Conservation (phyloP, 2,329 filamentous ascomycete genomes). For the Ophiostoma pallidulum region DNA sequence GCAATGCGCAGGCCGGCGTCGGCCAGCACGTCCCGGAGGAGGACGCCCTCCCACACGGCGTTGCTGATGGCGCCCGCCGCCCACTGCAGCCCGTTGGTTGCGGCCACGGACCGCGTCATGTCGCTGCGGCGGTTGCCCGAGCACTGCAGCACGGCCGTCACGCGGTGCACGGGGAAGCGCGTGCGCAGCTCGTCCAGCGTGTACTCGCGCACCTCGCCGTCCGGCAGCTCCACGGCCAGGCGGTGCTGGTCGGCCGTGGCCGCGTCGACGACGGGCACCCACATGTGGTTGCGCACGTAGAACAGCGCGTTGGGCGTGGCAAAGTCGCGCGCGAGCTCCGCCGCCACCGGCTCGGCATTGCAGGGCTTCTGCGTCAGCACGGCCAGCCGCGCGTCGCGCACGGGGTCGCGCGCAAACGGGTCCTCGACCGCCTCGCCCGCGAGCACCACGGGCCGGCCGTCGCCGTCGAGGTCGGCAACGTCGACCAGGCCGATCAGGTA, state of each 20-base stretch:
- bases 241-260: conserved; percentile 29
- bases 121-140: conserved; percentile 50
- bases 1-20: conserved; percentile 40
- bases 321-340: conserved; percentile 39
- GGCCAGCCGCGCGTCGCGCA: conserved; percentile 40
- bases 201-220: conserved; percentile 44
- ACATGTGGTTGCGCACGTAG: conserved; percentile 55
- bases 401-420: conserved; percentile 47
- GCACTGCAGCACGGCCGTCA: conserved; percentile 50
- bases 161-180: conserved; percentile 39
- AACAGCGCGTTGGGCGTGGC: conserved; percentile 47
- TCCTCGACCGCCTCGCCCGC: conserved; percentile 48
- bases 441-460: conserved; percentile 35
- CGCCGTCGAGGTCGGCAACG: conserved; percentile 41
- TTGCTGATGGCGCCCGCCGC: conserved; percentile 50
- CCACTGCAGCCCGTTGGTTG: conserved; percentile 52
- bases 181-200: conserved; percentile 43
- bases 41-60: conserved; percentile 49
- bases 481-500: conserved; percentile 56
- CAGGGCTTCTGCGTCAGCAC: conserved; percentile 46
- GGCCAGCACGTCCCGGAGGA: conserved; percentile 43
- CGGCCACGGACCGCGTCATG: conserved; percentile 42
- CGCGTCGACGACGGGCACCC: conserved; percentile 39
- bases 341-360: conserved; percentile 50
- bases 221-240: conserved; percentile 48